Conservation (phyloP, 805 yeast genomes). For the Starmera quercuum region DNA sequence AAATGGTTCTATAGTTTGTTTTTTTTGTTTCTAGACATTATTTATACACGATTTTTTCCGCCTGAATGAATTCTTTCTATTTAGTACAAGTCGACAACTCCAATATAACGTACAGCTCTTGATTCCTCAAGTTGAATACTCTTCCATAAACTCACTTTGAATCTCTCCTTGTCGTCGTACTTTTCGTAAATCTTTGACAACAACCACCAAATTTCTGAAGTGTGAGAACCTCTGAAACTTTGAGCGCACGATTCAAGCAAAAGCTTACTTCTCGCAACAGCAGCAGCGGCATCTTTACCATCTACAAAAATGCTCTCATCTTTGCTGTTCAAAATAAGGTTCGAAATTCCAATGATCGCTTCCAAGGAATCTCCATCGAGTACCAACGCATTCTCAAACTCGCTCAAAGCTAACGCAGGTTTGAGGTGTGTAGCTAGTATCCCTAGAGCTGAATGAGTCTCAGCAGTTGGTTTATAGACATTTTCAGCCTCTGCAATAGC, state of each 20-base stretch:
- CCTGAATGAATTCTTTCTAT: neutral
- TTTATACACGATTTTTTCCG: neutral
- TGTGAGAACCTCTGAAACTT: conserved; percentile 32
- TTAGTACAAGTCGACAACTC: too few species aligned
- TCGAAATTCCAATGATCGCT: conserved; percentile 14
- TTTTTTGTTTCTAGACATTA: too few species aligned
- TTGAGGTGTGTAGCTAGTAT: conserved; percentile 27
- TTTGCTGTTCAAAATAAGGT: conserved; percentile 8
- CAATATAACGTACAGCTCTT: conserved; percentile 43
- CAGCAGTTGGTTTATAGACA: conserved; percentile 35
- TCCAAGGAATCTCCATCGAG: conserved; percentile 4
- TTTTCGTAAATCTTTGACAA: conserved; percentile 56
- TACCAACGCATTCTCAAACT: conserved; percentile 44
- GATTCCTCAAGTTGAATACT: conserved; percentile 57
- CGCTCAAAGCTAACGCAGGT: conserved; percentile 43
- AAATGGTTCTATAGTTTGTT: neutral
- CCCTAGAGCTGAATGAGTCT: conserved; percentile 39
- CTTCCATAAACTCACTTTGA: conserved; percentile 48
- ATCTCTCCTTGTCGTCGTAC: conserved; percentile 41
- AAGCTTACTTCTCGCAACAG: conserved; percentile 32
- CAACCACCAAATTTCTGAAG: conserved; percentile 64
- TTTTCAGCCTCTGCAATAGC: conserved; percentile 68
- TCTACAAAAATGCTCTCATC: conserved; percentile 35
- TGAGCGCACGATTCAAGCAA: conserved; percentile 29
- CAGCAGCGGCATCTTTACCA: conserved; percentile 50